These are phyloP conservation scores for Fusarium chlamydosporum DNA, from an alignment of 2,329 filamentous ascomycete species.

Conservation along the genomic window DNA sequence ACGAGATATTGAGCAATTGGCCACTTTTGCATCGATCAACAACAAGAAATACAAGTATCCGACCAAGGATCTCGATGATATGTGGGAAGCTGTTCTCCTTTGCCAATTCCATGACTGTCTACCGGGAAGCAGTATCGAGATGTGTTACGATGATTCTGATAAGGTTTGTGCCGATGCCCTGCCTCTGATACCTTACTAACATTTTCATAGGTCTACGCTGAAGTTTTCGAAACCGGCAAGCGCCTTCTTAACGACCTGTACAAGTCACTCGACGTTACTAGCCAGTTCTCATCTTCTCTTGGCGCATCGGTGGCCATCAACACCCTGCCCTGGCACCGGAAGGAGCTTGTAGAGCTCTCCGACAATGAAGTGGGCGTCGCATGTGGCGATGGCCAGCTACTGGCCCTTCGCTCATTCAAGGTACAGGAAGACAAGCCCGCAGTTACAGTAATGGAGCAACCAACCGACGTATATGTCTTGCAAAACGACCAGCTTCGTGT, in stretches of 20 bases:
- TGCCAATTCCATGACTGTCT: conserved; percentile 99
- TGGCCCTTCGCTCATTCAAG: conserved; percentile 67
- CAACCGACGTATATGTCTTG: conserved; percentile 78
- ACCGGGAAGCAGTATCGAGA: conserved; percentile 94
- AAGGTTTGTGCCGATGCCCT: conserved; percentile 63
- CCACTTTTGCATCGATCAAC: conserved; percentile 85
- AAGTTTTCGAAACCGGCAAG: conserved; percentile 83
- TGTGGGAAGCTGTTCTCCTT: conserved; percentile 93
- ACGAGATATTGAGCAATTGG: conserved; percentile 88
- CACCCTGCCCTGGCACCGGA: conserved; percentile 87
- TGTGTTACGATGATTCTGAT: conserved; percentile 98
- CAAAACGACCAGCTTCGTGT: conserved; percentile 83
- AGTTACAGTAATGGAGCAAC: conserved; percentile 66
- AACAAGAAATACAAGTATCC: conserved; percentile 86
- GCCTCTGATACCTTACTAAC: conserved; percentile 10
- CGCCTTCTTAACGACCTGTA: conserved; percentile 79
- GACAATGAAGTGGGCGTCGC: conserved; percentile 67
- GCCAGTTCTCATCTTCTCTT: conserved; percentile 58
- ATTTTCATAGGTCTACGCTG: conserved; percentile 75
- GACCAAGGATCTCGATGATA: conserved; percentile 91
- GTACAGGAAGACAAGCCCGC: conserved; percentile 60
- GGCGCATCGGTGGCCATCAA: conserved; percentile 77
- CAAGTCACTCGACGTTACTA: conserved; percentile 73
- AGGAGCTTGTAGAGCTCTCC: conserved; percentile 78
- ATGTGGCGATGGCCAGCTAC: conserved; percentile 67